Base-by-base conservation (phyloP, 331 rosid genomes). In the Rosa hybrid region DNA sequence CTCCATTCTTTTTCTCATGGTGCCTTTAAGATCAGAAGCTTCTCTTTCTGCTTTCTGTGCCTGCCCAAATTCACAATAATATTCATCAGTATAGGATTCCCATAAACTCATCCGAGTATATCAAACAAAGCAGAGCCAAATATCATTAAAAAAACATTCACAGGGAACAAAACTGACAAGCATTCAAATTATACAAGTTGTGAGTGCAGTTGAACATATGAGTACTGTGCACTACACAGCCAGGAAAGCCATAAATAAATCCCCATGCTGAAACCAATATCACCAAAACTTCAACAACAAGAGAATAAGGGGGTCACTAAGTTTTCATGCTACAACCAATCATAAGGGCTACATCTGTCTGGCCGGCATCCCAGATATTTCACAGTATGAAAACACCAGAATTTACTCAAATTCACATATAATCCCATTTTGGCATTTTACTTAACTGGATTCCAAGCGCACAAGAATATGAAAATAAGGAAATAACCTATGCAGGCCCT, bases 1-100 rank as follows among this genome's bases (percentile, higher is more conserved):
- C 81, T 95, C 99, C 94, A 95, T 89, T 87, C 99, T 91, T 88
- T 91, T 95, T 84, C 98, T 90, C 92, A 95, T 95, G 39, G 97
- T 90, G 39, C 99, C 98, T 91, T 95, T 95, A 81, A 95, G 98
- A 82, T 95, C 98, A 77, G 92, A 80, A 42, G 99, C 93, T 75
- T 92, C 99, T 85, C 99, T 89, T 83, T 95, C 99, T 77, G 92
- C 97, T 83, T 90, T 95, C 88, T 92, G 99, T 71, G 97, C 98
- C 98, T 95, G 84, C 82, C 62, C 46, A 70, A 76, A 74, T 38
- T 68, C 75, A 87, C 76, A 78, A 57, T 41, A 39, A 30, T 34
- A 42, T 12, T 75, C 25, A 62, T 41, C 12, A 74, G 3, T 16
- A 71, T 39, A 16, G 63, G 56, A 44, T 73, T 30, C 59, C 49